Conservation (phyloP, 2,329 filamentous ascomycete genomes). For the Cercospora brassicicola region DNA sequence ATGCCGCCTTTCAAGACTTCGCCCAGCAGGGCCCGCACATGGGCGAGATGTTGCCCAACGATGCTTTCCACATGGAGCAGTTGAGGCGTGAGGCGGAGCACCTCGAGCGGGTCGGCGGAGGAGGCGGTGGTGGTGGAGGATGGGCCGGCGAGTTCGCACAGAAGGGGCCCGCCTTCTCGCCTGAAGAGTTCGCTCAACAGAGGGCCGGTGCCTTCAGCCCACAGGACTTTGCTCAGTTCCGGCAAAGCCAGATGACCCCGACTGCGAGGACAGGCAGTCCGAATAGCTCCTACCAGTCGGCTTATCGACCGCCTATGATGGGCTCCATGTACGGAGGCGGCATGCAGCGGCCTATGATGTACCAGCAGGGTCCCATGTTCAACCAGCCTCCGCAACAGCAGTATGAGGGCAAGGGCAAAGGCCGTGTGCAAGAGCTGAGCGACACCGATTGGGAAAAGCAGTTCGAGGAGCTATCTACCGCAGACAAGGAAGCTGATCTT, state of each 20-base stretch:
- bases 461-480: constrained; percentile 81
- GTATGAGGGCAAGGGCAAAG: constrained; percentile 78
- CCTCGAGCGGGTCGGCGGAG: constrained; percentile 29
- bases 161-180: constrained; percentile 30
- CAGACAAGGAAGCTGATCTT: constrained; percentile 55
- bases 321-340: constrained; percentile 51
- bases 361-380: constrained; percentile 35
- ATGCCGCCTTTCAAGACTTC: constrained; percentile 60
- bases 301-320: constrained; percentile 61
- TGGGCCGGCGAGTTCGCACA: constrained; percentile 40
- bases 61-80: constrained; percentile 67
- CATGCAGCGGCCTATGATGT: constrained; percentile 41
- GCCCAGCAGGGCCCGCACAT: constrained; percentile 72
- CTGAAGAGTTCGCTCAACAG: constrained; percentile 31
- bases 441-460: constrained; percentile 95
- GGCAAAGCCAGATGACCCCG: constrained; percentile 66
- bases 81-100: constrained; percentile 64
- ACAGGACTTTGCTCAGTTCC: constrained; percentile 85
- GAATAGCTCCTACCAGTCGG: constrained; percentile 41
- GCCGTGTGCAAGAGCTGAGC: constrained; percentile 80
- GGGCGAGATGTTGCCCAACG: constrained; percentile 53
- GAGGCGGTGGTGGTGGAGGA: constrained; percentile 27
- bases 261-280: constrained; percentile 62
- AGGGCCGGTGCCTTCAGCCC: constrained; percentile 62
- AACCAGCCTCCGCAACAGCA: constrained; percentile 46